phyloP scores from a whole-genome alignment of 345 rosid species.

The Tarenaya hassleriana region DNA sequence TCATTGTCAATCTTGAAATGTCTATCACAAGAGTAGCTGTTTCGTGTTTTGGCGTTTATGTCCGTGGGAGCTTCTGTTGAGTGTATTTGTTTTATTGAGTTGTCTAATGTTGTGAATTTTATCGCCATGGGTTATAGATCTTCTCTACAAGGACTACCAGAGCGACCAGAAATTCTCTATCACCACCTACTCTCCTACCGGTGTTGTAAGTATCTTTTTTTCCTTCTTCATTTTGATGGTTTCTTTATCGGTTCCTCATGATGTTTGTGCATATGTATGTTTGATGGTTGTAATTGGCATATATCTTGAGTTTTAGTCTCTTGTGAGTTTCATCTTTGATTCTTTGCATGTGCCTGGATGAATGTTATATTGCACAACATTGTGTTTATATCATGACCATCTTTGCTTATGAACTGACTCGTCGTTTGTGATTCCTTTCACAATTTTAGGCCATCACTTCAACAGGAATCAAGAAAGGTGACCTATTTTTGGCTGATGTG shows the following conservation, averaged over 20 bases:
- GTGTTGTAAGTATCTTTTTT: slow-evolving; percentile 55
- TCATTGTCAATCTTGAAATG: no score
- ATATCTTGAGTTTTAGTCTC: background rate
- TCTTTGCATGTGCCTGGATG: no score
- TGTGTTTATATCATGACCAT: no score
- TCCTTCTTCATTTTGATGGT: background rate
- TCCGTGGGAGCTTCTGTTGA: background rate
- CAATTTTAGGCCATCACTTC: slow-evolving; percentile 62
- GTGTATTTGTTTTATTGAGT: background rate
- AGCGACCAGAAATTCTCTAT: slow-evolving; percentile 80
- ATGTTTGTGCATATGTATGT: background rate
- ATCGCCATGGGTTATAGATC: slow-evolving; percentile 40
- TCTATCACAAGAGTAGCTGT: no score
- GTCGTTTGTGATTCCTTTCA: background rate
- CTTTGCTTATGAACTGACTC: background rate
- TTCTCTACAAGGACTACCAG: slow-evolving; percentile 88
- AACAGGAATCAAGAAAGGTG: slow-evolving; percentile 72
- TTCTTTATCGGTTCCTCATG: background rate
- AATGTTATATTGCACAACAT: no score
- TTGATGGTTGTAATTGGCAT: background rate
- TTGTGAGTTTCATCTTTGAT: no score
- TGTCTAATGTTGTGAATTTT: slow-evolving; percentile 8
- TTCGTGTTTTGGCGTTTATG: background rate
- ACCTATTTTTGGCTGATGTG: slow-evolving; percentile 70
- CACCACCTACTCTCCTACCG: slow-evolving; percentile 72